Evolutionary conservation across 805 yeast species (phyloP).

Genomic region (Schwanniomyces yamadae): DNA sequence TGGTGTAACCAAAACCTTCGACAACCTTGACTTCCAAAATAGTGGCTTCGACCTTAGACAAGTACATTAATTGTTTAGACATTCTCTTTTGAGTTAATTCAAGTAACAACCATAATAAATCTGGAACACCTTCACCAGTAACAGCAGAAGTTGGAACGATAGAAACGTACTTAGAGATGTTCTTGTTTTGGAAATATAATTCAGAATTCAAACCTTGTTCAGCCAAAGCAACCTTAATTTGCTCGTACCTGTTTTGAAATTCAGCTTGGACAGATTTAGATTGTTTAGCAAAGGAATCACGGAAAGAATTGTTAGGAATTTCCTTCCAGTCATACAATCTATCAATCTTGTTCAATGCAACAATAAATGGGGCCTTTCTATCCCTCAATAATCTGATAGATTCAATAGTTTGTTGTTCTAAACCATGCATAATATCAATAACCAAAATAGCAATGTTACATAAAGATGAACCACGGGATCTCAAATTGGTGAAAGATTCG

Average conservation of each 20-base stretch:
- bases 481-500: slow-evolving; percentile 96
- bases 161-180: slow-evolving; percentile 89
- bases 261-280: slow-evolving; percentile 83
- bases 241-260: slow-evolving; percentile 81
- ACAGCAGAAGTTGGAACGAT: slow-evolving; percentile 98
- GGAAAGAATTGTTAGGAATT: slow-evolving; percentile 89
- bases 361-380: slow-evolving; percentile 96
- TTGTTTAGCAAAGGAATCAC: slow-evolving; percentile 88
- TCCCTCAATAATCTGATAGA: slow-evolving; percentile 89
- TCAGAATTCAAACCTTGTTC: slow-evolving; percentile 99
- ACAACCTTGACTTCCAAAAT: slow-evolving; percentile 95
- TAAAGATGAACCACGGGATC: slow-evolving; percentile 97
- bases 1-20: slow-evolving; percentile 98
- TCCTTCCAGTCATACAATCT: slow-evolving; percentile 94
- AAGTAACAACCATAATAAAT: slow-evolving; percentile 89
- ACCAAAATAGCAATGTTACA: slow-evolving; percentile 99
- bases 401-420: slow-evolving; percentile 96
- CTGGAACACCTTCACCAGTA: slow-evolving; percentile 99
- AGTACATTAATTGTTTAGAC: slow-evolving; percentile 97
- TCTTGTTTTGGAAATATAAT: slow-evolving; percentile 91
- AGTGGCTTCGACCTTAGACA: slow-evolving; percentile 92
- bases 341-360: slow-evolving; percentile 96
- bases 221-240: slow-evolving; percentile 85
- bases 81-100: slow-evolving; percentile 97
- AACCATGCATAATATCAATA: slow-evolving; percentile 98